These are phyloP conservation scores for Leishmania major DNA, from an alignment of 208 protist species.

Conservation along the genomic window DNA sequence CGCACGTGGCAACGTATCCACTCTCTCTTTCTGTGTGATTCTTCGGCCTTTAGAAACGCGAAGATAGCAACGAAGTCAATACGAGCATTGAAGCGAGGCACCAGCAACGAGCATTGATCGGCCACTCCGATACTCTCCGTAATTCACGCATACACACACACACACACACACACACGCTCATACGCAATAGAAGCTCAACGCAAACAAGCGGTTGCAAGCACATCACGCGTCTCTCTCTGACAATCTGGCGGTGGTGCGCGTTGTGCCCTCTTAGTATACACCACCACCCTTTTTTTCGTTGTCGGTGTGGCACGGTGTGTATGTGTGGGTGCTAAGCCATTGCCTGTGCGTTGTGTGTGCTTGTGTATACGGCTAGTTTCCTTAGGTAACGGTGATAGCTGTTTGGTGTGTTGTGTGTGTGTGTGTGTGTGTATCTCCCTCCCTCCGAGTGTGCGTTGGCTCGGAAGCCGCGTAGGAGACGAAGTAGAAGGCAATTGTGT, in stretches of 20 bases:
- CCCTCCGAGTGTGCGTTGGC: too few species aligned
- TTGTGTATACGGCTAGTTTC: background rate
- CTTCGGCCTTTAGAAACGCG: background rate
- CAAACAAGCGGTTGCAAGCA: background rate
- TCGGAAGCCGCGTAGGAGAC: too few species aligned
- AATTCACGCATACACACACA: too few species aligned
- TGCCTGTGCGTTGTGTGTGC: too few species aligned
- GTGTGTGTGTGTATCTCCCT: background rate
- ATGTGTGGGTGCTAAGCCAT: too few species aligned
- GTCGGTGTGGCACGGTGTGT: background rate
- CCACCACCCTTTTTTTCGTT: background rate
- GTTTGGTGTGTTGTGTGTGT: background rate
- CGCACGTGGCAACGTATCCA: background rate
- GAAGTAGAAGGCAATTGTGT: background rate
- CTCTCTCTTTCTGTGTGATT: background rate
- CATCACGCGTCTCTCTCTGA: background rate
- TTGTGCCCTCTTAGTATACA: background rate
- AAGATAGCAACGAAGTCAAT: background rate
- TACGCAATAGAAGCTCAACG: background rate
- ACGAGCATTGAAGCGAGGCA: background rate
- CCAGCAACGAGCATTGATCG: background rate
- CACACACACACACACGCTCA: background rate
- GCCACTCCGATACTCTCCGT: slow-evolving; percentile 1
- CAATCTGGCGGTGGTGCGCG: background rate
- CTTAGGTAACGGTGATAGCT: background rate